phyloP scores from a whole-genome alignment of 352 stramenopile genomes.

The Phytophthora crassamura region DNA sequence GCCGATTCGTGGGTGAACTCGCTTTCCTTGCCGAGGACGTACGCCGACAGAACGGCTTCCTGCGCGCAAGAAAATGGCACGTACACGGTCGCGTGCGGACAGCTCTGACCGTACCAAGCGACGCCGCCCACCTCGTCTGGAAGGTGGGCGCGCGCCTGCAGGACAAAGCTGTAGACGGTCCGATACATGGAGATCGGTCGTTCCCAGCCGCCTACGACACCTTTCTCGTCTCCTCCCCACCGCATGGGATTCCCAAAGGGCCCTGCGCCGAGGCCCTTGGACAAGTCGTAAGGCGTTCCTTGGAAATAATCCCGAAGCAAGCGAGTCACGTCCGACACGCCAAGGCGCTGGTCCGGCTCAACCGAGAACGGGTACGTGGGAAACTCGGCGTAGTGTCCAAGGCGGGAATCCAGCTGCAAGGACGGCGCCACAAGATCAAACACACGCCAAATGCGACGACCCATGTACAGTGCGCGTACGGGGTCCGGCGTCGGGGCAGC shows the following conservation, averaged over 20 bases:
- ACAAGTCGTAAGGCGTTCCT: slow-evolving; percentile 90
- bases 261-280: slow-evolving; percentile 81
- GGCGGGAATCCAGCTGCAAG: slow-evolving; percentile 68
- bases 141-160: slow-evolving; percentile 55
- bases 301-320: slow-evolving; percentile 92
- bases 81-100: slow-evolving; percentile 75
- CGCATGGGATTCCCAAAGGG: slow-evolving; percentile 92
- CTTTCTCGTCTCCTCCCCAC: slow-evolving; percentile 71
- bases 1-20: slow-evolving; percentile 69
- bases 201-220: slow-evolving; percentile 81
- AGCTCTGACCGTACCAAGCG: slow-evolving; percentile 74
- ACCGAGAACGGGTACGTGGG: slow-evolving; percentile 91
- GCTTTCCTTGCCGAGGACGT: slow-evolving; percentile 73
- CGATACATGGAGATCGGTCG: slow-evolving; percentile 93
- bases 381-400: slow-evolving; percentile 70
- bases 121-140: slow-evolving; percentile 62
- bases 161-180: slow-evolving; percentile 88
- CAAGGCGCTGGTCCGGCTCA: slow-evolving; percentile 62
- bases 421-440: slow-evolving; percentile 86
- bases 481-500: slow-evolving; percentile 58
- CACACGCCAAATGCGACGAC: slow-evolving; percentile 91
- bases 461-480: slow-evolving; percentile 70
- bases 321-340: slow-evolving; percentile 77
- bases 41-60: slow-evolving; percentile 52
- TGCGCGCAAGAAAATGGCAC: slow-evolving; percentile 79